Base-by-base conservation (phyloP, 768 basidiomycete genomes). In the Russula compacta region DNA sequence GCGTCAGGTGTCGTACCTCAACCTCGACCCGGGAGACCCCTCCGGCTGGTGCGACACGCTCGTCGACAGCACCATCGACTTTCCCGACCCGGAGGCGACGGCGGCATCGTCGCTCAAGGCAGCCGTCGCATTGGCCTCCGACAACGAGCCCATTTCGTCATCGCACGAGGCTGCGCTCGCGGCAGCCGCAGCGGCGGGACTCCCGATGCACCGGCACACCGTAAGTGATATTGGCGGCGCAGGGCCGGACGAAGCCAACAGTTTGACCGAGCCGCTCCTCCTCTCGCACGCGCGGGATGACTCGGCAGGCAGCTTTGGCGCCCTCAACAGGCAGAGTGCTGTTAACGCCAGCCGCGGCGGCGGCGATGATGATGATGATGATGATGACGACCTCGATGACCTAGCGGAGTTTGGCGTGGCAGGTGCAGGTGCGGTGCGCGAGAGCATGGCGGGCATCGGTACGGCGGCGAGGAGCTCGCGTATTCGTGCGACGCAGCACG, bases 381-480 rank as follows among this genome's bases (percentile, higher is more conserved):
- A 29, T 29, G n/a, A n/a, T n/a, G n/a, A n/a, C n/a, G n/a, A n/a
- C n/a, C n/a, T n/a, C n/a, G n/a, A n/a, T n/a, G n/a, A n/a, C n/a
- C 3, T 36, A n/a, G 53, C 53, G 2, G 59, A 64, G 14, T 52
- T 58, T 1, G 49, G 57, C 33, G 38, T 4, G 38, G 2, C 1
- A 58, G 24, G 43, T 59, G 59, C 24, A 29, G 24, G 24, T 29
- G 24, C 24, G 24, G 3, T 29, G 24, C 24, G 24, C 24, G 43
- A 44, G 58, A 73, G 77, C 19, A 79, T 81, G 80, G 75, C 75
- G 10, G 79, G 79, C 9, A 63, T 81, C 9, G 79, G 79, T 12
- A 80, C 79, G 2, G 74, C 72, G 5, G 72, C 71, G 35, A 66
- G 77, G 3, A 69, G 74, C 29, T 71, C 75, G 60, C 55, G 58